Evolutionary conservation across 1,284 basidiomycete genomes (phyloP).

Genomic region (Exobasidium rhododendri): DNA sequence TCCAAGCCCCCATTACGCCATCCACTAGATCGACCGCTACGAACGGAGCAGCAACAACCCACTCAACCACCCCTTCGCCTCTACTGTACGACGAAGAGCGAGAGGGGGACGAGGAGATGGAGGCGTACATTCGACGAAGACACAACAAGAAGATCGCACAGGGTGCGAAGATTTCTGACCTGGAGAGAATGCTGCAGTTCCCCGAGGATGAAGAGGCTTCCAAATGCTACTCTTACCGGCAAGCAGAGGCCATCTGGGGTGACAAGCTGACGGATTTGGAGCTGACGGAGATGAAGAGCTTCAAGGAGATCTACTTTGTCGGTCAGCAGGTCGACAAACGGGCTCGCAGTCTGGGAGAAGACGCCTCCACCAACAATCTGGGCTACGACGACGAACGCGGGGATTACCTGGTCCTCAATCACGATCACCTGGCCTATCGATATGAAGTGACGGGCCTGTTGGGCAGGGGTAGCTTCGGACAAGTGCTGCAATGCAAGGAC

Average conservation of each 20-base stretch:
- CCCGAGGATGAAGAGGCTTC: constrained; percentile 80
- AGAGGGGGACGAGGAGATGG: constrained; percentile 93
- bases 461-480: constrained; percentile 97
- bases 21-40: not conserved
- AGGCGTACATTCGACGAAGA: constrained; percentile 84
- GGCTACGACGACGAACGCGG: constrained; percentile 98
- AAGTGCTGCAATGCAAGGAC: constrained; percentile 92
- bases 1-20: not conserved
- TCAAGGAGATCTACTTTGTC: constrained; percentile 76
- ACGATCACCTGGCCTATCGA: constrained; percentile 91
- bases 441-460: constrained; percentile 90
- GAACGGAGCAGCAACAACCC: not conserved
- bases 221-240: constrained; percentile 66
- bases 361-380: constrained; percentile 78
- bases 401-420: constrained; percentile 85
- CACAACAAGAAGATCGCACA: constrained; percentile 80
- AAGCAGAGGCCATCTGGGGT: constrained; percentile 56
- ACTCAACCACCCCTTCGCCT: constrained; percentile 16
- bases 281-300: constrained; percentile 85
- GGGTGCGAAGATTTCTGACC: constrained; percentile 73
- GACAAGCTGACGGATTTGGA: constrained; percentile 65
- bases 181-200: constrained; percentile 85
- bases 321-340: constrained; percentile 59
- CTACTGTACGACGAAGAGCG: constrained; percentile 72
- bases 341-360: constrained; percentile 58